Base-by-base conservation (phyloP, 441 rosid species). In the Gossypium davidsonii region DNA sequence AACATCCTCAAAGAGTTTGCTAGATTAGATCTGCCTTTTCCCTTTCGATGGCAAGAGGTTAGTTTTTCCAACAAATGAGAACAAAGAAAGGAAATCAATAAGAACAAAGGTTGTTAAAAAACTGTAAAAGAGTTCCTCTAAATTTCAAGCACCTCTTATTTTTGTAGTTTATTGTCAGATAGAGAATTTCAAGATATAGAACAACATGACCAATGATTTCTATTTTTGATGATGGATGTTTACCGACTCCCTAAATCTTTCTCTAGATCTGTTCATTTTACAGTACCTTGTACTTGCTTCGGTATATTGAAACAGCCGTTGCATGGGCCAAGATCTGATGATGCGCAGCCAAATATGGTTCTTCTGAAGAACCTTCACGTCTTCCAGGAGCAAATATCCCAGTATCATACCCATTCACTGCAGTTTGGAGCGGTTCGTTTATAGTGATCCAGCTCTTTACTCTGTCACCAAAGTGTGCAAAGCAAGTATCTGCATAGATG, bases 321-420 rank as follows among this genome's bases (percentile, higher is more conserved):
- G 94, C 92, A 86, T 94, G 97, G 56, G 98, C 92, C 87, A 94
- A 78, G 61, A 94, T 74, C 83, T 90, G 96, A 83, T 91, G 89
- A 84, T 91, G 98, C 5, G 97, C 79, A 23, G 74, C 97, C 84
- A 94, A 77, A 85, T 88, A 94, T 58, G 97, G 96, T 74, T 88
- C 97, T 46, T 82, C 74, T 73, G 85, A 80, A 23, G 94, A 70
- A 73, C 80, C 73, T 59, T 87, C 90, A 71, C 79, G 31, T 83
- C 85, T 87, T 77, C 98, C 97, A 71, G 98, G 98, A 73, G 98
- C 97, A 82, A 84, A 87, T 70, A 79, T 78, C 81, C 98, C 98
- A 14, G 49, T 23, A 79, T 79, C 86, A 67, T 89, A 78, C 46
- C 98, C 98, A 78, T 88, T 87, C 48, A 94, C 80, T 0, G 97